Percentiles rank a stretch among this genome's conserved stretches.
Conservation (phyloP, 805 yeast species). For the Lipomyces yamanashiensis region DNA sequence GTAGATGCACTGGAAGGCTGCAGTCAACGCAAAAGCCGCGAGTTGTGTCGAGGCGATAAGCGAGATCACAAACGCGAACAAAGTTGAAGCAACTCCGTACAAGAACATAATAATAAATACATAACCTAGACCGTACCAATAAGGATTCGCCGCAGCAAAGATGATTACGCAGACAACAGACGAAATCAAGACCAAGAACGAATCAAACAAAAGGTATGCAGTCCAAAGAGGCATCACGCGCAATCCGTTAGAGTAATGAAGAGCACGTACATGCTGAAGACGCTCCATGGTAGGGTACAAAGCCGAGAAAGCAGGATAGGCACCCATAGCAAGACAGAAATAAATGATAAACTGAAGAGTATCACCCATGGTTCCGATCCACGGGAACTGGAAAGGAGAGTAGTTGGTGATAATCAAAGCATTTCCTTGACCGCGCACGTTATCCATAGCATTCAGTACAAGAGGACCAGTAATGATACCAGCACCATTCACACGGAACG, state of each 20-base stretch:
- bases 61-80: constrained; percentile 43
- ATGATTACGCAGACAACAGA: constrained; percentile 42
- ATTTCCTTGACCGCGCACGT: constrained; percentile 42
- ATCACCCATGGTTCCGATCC: constrained; percentile 44
- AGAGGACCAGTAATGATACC: constrained; percentile 39
- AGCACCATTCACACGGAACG: constrained; percentile 40
- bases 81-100: constrained; percentile 43
- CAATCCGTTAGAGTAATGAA: constrained; percentile 49
- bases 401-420: constrained; percentile 40
- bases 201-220: constrained; percentile 43
- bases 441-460: constrained; percentile 42
- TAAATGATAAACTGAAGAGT: constrained; percentile 45
- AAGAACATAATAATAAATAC: constrained; percentile 43
- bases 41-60: constrained; percentile 44
- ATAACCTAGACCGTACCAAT: constrained; percentile 43
- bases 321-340: constrained; percentile 46
- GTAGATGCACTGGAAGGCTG: constrained; percentile 44
- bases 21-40: constrained; percentile 49
- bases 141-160: constrained; percentile 39
- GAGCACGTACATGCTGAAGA: constrained; percentile 44
- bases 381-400: constrained; percentile 45
- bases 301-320: constrained; percentile 46
- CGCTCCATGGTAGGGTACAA: constrained; percentile 47
- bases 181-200: constrained; percentile 37
- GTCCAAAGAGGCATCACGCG: constrained; percentile 45